Base-by-base conservation (phyloP, 2,329 filamentous ascomycete species). In the Calonectria hongkongensis region DNA sequence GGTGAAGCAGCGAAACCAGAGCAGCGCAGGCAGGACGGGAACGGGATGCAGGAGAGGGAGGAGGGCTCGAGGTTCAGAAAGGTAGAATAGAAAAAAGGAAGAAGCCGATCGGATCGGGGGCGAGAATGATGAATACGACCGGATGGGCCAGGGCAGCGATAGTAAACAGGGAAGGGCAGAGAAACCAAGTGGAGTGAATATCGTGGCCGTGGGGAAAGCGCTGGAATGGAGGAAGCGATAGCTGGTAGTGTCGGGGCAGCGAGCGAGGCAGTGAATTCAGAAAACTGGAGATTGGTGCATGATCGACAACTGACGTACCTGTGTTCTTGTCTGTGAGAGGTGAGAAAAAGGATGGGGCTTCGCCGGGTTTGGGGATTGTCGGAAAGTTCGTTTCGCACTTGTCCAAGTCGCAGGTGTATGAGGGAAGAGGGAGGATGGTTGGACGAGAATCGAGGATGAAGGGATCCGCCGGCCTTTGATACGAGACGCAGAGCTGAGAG, bases 171-270 rank as follows among this genome's bases (percentile, higher is more conserved):
- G 69, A 56, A 72, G 70, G 70, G 70, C 56, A 50, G 41, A 60
- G 62, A 50, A 36, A 33, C 39, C 47, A 36, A 43, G 43, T 51
- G 50, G 25, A 71, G 70, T 48, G 64, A 50, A 27, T 51, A 50
- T 64, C 39, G 56, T 28, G 48, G 70, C 9, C 28, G 15, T 65
- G 58, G 60, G 43, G 60, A 60, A 36, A 10, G 47, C 27, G 56
- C 54, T 65, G 70, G 70, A 72, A 72, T 72, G 70, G 41, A 36
- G 41, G 65, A 50, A 43, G 58, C 48, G 54, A 72, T 71, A 63
- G 33, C 50, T 58, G 48, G 68, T 28, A 41, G 60, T 15, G 54
- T 41, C 54, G 58, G 21, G 45, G 54, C 27, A 45, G 48, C 51
- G 56, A 66, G 69, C 62, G 51, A 60, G 64, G 64, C 66, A 65